A percentile compares a stretch with the other conserved stretches of the same genome.
Conservation (phyloP, 1,284 basidiomycete genomes). For the Sphaerobolus stellatus region DNA sequence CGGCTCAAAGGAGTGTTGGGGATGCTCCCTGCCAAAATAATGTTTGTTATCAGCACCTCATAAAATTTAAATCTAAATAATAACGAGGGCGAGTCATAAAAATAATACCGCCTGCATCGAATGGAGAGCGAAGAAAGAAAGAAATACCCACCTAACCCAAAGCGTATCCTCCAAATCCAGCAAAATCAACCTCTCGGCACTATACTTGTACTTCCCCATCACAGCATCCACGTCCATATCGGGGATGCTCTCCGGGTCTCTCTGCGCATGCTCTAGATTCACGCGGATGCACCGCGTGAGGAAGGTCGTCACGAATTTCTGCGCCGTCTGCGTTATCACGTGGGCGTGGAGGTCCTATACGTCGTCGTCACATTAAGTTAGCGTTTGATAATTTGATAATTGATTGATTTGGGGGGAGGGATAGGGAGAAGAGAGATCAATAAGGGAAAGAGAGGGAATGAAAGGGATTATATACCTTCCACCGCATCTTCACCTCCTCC, state of each 20-base stretch:
- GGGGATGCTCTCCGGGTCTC: conserved; percentile 29
- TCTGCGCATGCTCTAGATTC: conserved; percentile 59
- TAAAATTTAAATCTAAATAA: conserved; percentile 18
- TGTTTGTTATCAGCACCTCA: no score
- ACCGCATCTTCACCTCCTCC: conserved; percentile 69
- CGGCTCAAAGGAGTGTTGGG: conserved; percentile 38
- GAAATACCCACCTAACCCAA: conserved; percentile 38
- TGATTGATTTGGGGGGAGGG: no score
- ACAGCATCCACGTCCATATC: conserved; percentile 52
- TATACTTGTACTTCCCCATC: conserved; percentile 62
- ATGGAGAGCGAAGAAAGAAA: not conserved
- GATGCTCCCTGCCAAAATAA: no score
- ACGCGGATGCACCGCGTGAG: conserved; percentile 70
- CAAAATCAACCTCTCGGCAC: conserved; percentile 63
- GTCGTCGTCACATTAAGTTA: not conserved
- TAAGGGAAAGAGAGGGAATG: not conserved
- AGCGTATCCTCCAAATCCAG: conserved; percentile 82
- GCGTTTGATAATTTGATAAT: no score
- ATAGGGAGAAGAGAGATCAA: not conserved
- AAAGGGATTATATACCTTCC: conserved; percentile 52
- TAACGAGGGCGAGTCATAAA: not conserved
- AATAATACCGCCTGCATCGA: no score
- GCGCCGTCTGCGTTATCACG: conserved; percentile 85
- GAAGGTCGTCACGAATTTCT: conserved; percentile 81
- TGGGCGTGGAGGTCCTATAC: conserved; percentile 76